Conservation (phyloP, 1,139 yeast genomes). For the Suhomyces wounanorum region DNA sequence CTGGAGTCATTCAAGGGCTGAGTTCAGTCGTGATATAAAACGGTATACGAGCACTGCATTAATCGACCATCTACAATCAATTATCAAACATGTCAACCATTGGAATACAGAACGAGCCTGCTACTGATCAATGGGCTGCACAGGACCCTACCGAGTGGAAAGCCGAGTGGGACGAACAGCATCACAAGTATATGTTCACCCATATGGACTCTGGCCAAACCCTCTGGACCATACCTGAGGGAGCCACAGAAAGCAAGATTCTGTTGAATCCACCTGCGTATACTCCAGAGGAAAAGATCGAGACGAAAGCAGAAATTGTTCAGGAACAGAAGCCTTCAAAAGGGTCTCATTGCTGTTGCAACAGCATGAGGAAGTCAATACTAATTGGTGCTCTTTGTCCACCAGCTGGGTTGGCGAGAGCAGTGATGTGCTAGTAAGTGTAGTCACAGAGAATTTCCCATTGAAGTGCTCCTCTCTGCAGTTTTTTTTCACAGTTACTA, state of each 20-base stretch:
- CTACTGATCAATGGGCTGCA: constrained; percentile 9
- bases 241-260: not conserved
- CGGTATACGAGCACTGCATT: not conserved
- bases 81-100: not conserved
- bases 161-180: constrained; percentile 34
- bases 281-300: not conserved
- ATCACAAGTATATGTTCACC: constrained; percentile 21
- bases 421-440: not conserved
- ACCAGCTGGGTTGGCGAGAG: not conserved
- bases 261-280: constrained; percentile 4
- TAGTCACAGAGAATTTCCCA: not conserved
- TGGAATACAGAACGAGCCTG: not conserved
- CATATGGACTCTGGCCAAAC: constrained; percentile 15
- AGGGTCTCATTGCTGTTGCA: not conserved
- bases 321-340: not conserved
- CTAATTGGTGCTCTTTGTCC: not conserved
- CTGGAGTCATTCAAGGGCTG: not conserved
- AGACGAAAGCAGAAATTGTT: not conserved
- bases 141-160: constrained; percentile 31
- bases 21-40: not conserved
- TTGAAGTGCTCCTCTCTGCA: too few species aligned
- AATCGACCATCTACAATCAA: not conserved
- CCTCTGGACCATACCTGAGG: constrained; percentile 19
- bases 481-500: not conserved
- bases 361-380: not conserved